A percentile compares a stretch with the other conserved stretches of the same genome.
Evolutionary conservation across 73 alveolate genomes (phyloP).

Genomic region (Symbiodinium natans): DNA sequence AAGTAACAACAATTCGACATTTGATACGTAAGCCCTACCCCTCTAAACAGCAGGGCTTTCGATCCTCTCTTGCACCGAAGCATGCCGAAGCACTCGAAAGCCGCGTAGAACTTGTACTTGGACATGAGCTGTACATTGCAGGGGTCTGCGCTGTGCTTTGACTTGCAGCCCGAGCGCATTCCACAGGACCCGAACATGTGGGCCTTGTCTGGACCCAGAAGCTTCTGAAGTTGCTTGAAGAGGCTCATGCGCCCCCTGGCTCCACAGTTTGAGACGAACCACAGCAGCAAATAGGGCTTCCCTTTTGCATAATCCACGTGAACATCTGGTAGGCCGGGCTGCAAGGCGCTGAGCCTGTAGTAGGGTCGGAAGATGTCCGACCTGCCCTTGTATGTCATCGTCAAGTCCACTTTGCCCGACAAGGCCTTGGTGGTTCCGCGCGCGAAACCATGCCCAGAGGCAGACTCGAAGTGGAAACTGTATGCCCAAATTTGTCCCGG

Average conservation of each 20-base stretch:
- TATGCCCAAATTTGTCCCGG: background rate
- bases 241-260: slow-evolving; percentile 22
- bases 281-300: background rate
- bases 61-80: too few species aligned
- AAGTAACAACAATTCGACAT: too few species aligned
- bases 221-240: background rate
- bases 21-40: too few species aligned
- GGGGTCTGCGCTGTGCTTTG: background rate
- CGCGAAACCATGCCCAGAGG: background rate
- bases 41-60: too few species aligned
- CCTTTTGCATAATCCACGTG: background rate
- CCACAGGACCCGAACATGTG: slow-evolving; percentile 24
- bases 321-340: background rate
- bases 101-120: slow-evolving; percentile 40
- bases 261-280: background rate
- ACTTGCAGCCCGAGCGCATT: background rate
- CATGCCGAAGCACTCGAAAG: slow-evolving; percentile 5
- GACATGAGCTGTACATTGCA: slow-evolving; percentile 7
- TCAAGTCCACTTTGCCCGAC: slow-evolving; percentile 7
- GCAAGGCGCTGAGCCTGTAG: background rate
- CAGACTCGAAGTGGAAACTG: slow-evolving; percentile 17
- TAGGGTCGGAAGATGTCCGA: slow-evolving; percentile 26
- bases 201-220: background rate
- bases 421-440: background rate
- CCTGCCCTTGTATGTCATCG: background rate